Base-by-base conservation (phyloP, 2,329 filamentous ascomycete species). In the Nothophoma quercina region DNA sequence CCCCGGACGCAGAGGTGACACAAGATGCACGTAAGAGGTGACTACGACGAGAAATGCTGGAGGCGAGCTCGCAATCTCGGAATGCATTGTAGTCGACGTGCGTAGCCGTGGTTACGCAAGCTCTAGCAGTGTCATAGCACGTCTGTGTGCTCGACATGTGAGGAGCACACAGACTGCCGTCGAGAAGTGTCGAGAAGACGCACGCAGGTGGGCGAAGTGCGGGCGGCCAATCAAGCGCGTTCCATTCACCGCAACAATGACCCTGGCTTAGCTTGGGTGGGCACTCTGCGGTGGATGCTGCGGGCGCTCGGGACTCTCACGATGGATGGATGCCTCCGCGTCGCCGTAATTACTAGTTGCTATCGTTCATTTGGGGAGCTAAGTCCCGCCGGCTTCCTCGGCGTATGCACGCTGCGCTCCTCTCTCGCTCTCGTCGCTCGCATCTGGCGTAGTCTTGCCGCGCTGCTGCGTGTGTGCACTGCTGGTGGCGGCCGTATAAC, bases 331-430 rank as follows among this genome's bases (percentile, higher is more conserved):
- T 36, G 22, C 29, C 34, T 51, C 41, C 35, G 32, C 43, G 49
- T 40, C 18, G 56, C 48, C 43, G 53, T 49, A 33, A n/a, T 42
- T 48, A 56, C 55, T 60, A 55, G 57, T 53, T 51, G 55, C 62
- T 56, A 58, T 36, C 21, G 54, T 57, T 45, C 46, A 55, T 58
- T 59, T 55, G 59, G 59, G 38, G 28, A 61, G 58, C 65, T 62
- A 66, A 60, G 61, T 53, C 54, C 65, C 59, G 64, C 64, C 56
- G 56, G 43, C 51, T 34, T 50, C 41, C 58, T 62, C 54, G 54
- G 52, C 56, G 52, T 40, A 48, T 52, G 57, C 38, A 40, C 32
- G 51, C 52, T 42, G 23, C 46, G 33, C 33, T 49, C 18, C 38
- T 38, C 32, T 41, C 42, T 38, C 50, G 42, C 40, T 44, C 38